Evolutionary conservation across 805 yeast species (phyloP), one percentile per base, ranked within the genome.

Genomic region (Candida gorgasii): DNA sequence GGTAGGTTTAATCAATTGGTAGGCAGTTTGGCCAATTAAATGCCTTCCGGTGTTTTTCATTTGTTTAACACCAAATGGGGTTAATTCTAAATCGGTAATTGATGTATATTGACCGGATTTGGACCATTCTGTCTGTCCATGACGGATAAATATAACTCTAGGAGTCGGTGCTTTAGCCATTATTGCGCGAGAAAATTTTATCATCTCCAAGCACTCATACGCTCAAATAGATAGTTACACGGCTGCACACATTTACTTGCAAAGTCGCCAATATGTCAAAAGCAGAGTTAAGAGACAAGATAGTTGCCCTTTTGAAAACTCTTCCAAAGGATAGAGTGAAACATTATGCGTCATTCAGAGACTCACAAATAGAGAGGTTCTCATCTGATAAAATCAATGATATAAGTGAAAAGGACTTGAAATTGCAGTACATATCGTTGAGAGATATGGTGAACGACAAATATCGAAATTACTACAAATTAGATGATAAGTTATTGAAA

Each of bases 71-170:
- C 97, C 98, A 52, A 79, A 83, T 2, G 70, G 73, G 1, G 97
- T 88, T 57, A 92, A 75, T 8, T 81, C 80, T 13, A 92, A 59
- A 53, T 92, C 97, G 1, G 98, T 92, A 32, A 72, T 51, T 2
- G 97, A 88, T 3, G 98, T 92, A 66, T 87, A 84, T 61, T 88
- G 96, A 18, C 98, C 98, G 2, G 89, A 76, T 56, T 86, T 82
- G 35, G 97, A 90, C 98, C 98, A 90, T 62, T 84, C 95, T 2
- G 98, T 90, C 68, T 90, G 96, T 52, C 92, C 92, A 52, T 86
- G 93, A 59, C 93, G 88, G 38, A 84, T 76, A 50, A 84, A 78
- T 18, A 84, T 73, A 39, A 84, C 76, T 61, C 90, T 75, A 22
- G 90, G 90, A 9, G 86, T 73, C 28, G 75, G 56, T 4, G 51